Evolutionary conservation across 192 early-diverging fungal species (phyloP), one percentile per base, ranked within the genome.

Genomic region (Backusella parvicylindrica): DNA sequence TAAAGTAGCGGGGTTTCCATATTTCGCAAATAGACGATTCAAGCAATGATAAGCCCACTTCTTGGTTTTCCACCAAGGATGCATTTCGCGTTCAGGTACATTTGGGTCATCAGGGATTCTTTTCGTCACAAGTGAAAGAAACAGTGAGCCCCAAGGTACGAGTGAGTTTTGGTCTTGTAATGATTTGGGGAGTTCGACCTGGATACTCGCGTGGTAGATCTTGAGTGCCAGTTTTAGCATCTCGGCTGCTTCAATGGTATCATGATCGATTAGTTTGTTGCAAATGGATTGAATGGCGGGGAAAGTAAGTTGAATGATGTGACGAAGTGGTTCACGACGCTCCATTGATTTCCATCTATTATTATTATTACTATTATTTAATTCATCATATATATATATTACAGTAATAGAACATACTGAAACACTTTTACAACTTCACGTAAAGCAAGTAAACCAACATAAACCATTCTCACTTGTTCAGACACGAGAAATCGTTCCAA

Each of bases 11-110:
- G 90, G 91, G 71, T 93, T 93, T 50, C 93, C 91, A 72, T 91
- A 92, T 64, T 85, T 83, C 26, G 82, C 76, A 72, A 97, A 95
- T 15, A 95, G 86, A 31, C 88, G 90, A 86, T 97, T 95, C 76
- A 99, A 82, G 82, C 91, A 94, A 75, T 88, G 90, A 77, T 92
- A 92, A 0, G 97, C 92, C 97, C 98, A 98, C 77, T 98, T 96
- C 79, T 97, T 98, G 66, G 92, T 91, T 84, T 96, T 96, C 92
- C 92, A 95, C 87, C 90, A 95, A 23, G 91, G 89, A 81, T 92
- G 88, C 72, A 88, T 88, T 68, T 94, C 94, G 16, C 89, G 78
- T 31, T 95, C 49, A 40, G 7, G 76, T 71, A 47, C 88, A 86
- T 28, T 76, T 77, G 5, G 89, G 84, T 8, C 88, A 80, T 74